Percentiles rank a stretch among this genome's conserved stretches.
These are phyloP conservation scores for Cucurbita pepo DNA, from an alignment of 306 rosid genomes.

Conservation along the genomic window DNA sequence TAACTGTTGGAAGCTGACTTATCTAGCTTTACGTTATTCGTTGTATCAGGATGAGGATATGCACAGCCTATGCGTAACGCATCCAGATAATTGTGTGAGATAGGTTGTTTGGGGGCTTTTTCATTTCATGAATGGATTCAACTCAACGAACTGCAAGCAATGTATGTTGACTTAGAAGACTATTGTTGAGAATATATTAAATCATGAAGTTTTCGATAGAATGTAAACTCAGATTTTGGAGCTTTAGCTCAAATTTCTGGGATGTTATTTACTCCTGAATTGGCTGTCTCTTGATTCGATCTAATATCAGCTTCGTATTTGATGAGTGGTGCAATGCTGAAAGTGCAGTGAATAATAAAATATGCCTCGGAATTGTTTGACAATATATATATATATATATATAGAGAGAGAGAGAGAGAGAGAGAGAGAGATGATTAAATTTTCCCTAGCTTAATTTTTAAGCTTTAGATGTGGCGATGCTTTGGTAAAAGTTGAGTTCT, in stretches of 20 bases:
- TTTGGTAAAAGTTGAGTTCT: background rate
- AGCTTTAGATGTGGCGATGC: background rate
- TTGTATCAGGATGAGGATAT: constrained; percentile 7
- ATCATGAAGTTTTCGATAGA: background rate
- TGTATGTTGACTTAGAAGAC: background rate
- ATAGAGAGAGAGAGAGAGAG: no score
- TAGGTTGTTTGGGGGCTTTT: background rate
- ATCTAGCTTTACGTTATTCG: background rate
- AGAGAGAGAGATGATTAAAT: background rate
- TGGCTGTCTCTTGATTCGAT: background rate
- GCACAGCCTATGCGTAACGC: background rate
- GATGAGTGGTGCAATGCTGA: background rate
- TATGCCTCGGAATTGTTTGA: background rate
- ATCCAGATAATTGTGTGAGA: background rate
- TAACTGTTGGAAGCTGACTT: constrained; percentile 6
- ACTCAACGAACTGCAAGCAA: background rate
- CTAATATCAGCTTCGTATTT: background rate
- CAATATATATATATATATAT: background rate
- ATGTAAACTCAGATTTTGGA: background rate
- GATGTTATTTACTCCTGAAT: background rate
- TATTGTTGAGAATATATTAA: background rate
- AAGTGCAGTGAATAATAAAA: background rate
- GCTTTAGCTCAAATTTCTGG: background rate
- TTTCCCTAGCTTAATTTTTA: background rate
- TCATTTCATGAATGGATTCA: background rate